Evolutionary conservation across 2,329 filamentous ascomycete species (phyloP), one percentile per base, ranked within the genome.

Genomic region (Bimuria novae-zelandiae): DNA sequence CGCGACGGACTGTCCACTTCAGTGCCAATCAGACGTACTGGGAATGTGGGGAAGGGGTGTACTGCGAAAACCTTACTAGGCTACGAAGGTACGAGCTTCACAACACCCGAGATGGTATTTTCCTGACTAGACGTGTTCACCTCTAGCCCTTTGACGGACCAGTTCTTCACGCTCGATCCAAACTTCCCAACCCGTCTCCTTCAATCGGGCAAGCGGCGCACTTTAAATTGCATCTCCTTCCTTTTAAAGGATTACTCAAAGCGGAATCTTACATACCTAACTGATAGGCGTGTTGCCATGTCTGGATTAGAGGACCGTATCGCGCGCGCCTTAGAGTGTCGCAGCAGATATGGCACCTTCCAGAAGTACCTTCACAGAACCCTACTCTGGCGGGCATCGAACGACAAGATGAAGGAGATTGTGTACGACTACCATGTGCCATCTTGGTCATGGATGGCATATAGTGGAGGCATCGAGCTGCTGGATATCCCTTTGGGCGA

Each of bases 361-460:
- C 23, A 51, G 16, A 6, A 14, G 14, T 51, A 45, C 23, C 22
- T 51, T 25, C 39, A 44, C 30, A 44, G 49, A 23, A 17, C 12
- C 21, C 49, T 51, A 17, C 51, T 63, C 3, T 65, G 59, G 60
- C 43, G 53, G 21, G 14, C 47, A 17, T 48, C 45, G 2, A 46
- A 58, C 22, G 37, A n/a, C 2, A 46, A 49, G 22, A 47, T 56
- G 19, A 17, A 55, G 40, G 27, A 35, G 7, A 61, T 62, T 32
- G n/a, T 0, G 23, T 35, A 48, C 4, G 19, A 27, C 16, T 39
- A 36, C 14, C 16, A 37, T 17, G 54, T 62, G 37, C 61, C 57
- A 25, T 62, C 57, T 10, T 63, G 62, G 62, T 54, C 49, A 30
- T 62, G 53, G 53, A 50, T 59, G 48, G 44, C 56, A 27, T 50